Evolutionary conservation across 768 basidiomycete genomes (phyloP).

Genomic region (Royoungia palumana): DNA sequence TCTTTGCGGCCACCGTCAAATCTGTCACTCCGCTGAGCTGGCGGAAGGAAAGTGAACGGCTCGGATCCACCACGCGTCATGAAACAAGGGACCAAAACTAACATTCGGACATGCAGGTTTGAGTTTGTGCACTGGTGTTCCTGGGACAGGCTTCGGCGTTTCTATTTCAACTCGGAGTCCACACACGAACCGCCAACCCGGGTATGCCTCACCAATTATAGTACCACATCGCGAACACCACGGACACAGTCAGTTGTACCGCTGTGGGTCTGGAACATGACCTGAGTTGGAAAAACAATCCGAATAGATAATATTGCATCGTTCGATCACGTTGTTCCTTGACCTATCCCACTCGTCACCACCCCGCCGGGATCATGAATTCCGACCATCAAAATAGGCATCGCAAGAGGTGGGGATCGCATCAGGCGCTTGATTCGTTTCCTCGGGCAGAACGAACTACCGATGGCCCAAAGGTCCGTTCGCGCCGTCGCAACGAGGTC

Average conservation of each 20-base stretch:
- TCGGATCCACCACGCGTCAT: slow-evolving; percentile 12
- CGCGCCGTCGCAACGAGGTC: too few relatives aligned
- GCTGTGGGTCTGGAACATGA: not conserved
- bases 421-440: too few relatives aligned
- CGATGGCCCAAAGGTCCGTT: too few relatives aligned
- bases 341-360: too few relatives aligned
- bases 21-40: not conserved
- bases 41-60: not conserved
- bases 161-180: slow-evolving; percentile 14
- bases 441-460: too few relatives aligned
- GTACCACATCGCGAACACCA: slow-evolving; percentile 4
- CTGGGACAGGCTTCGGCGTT: not conserved
- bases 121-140: slow-evolving; percentile 5
- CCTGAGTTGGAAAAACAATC: not conserved
- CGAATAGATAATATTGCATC: too few relatives aligned
- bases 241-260: slow-evolving; percentile 2
- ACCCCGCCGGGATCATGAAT: too few relatives aligned
- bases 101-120: slow-evolving; percentile 10
- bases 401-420: too few relatives aligned
- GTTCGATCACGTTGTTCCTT: too few relatives aligned
- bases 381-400: too few relatives aligned
- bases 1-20: slow-evolving; percentile 3
- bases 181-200: not conserved
- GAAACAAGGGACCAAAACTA: not conserved
- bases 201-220: slow-evolving; percentile 6